Evolutionary conservation across 2,329 filamentous ascomycete genomes (phyloP).

Genomic region (Dendryphion nanum): DNA sequence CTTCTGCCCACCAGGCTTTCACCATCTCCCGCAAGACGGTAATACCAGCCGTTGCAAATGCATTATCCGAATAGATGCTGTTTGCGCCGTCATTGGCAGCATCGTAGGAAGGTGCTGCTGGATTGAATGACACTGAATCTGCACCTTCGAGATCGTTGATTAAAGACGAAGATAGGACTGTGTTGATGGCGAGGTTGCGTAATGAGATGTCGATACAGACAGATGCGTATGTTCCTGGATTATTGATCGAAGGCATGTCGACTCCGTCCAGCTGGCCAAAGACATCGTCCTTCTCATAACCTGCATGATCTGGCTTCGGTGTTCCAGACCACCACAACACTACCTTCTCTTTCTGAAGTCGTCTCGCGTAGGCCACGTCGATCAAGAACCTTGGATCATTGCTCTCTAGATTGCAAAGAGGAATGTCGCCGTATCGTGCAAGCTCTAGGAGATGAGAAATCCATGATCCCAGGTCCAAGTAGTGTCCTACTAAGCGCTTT

Average conservation of each 20-base stretch:
- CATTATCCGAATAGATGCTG: slow-evolving; percentile 78
- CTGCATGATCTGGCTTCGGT: slow-evolving; percentile 88
- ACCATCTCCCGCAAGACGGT: slow-evolving; percentile 96
- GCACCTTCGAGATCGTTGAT: slow-evolving; percentile 94
- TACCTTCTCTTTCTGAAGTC: slow-evolving; percentile 86
- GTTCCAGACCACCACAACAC: slow-evolving; percentile 95
- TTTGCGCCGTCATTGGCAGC: slow-evolving; percentile 62
- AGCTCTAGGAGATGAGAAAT: slow-evolving; percentile 83
- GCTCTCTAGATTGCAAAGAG: slow-evolving; percentile 89
- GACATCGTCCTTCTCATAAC: slow-evolving; percentile 91
- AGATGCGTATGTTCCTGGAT: slow-evolving; percentile 88
- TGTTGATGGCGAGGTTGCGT: slow-evolving; percentile 95
- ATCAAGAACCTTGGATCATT: slow-evolving; percentile 95
- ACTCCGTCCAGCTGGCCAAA: slow-evolving; percentile 79
- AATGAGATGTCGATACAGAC: slow-evolving; percentile 95
- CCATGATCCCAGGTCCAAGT: slow-evolving; percentile 91
- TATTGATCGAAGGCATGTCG: slow-evolving; percentile 90
- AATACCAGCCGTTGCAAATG: slow-evolving; percentile 89
- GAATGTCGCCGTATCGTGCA: slow-evolving; percentile 88
- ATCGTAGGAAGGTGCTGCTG: slow-evolving; percentile 63
- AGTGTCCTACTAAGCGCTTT: slow-evolving; percentile 81
- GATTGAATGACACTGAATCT: slow-evolving; percentile 83
- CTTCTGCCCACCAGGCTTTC: slow-evolving; percentile 96
- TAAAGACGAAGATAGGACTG: slow-evolving; percentile 90
- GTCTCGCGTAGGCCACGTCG: slow-evolving; percentile 88